Conservation (phyloP, 2,329 filamentous ascomycete species). For the Talaromyces atroroseus region DNA sequence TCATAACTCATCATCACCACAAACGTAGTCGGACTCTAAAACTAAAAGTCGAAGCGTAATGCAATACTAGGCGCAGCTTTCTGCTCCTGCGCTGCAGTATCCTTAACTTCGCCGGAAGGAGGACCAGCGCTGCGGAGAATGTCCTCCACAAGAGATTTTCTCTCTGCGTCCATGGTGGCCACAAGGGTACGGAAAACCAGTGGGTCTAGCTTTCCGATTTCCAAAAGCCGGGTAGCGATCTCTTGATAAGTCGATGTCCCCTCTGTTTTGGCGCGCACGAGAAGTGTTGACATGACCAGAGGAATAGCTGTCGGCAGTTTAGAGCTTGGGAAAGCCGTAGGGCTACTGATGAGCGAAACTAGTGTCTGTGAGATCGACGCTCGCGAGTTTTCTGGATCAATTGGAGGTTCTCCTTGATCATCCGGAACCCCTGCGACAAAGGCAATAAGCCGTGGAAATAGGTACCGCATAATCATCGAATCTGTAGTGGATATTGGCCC, state of each 20-base stretch:
- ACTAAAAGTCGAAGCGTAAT: slow-evolving; percentile 85
- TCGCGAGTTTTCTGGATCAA: slow-evolving; percentile 70
- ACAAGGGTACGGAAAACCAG: slow-evolving; percentile 69
- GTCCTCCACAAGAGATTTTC: slow-evolving; percentile 73
- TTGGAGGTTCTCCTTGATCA: slow-evolving; percentile 55
- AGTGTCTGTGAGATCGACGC: slow-evolving; percentile 67
- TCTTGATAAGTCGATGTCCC: slow-evolving; percentile 58
- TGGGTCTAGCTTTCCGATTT: slow-evolving; percentile 73
- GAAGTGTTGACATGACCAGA: slow-evolving; percentile 69
- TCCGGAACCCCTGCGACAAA: slow-evolving; percentile 57
- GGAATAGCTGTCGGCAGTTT: slow-evolving; percentile 55
- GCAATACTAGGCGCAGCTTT: slow-evolving; percentile 71
- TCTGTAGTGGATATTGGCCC: slow-evolving; percentile 58
- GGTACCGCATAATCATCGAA: slow-evolving; percentile 65
- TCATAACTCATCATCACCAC: not conserved
- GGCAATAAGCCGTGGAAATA: slow-evolving; percentile 68
- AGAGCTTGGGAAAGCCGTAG: slow-evolving; percentile 23
- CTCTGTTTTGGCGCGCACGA: slow-evolving; percentile 65
- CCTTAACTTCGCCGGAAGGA: slow-evolving; percentile 36
- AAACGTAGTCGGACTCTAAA: not conserved
- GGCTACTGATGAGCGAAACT: slow-evolving; percentile 59
- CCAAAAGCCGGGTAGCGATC: slow-evolving; percentile 69
- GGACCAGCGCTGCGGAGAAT: slow-evolving; percentile 63
- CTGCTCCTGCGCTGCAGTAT: slow-evolving; percentile 45
- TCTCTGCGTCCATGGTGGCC: slow-evolving; percentile 61